phyloP scores from a whole-genome alignment of 1,284 basidiomycete genomes.

The Xerocomus nothofagi region DNA sequence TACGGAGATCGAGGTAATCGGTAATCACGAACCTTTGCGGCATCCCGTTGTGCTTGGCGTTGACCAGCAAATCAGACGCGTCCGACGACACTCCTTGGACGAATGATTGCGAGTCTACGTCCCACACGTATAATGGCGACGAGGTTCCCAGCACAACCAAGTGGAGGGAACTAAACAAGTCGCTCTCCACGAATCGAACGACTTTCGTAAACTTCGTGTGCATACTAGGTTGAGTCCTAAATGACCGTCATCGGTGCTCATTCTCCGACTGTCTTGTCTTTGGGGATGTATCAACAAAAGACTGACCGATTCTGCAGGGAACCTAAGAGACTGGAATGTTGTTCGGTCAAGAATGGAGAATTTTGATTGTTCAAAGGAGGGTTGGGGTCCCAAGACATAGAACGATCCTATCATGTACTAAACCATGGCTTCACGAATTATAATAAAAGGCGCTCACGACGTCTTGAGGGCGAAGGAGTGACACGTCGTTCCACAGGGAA shows the following conservation, averaged over 20 bases:
- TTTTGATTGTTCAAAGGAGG: slow-evolving; percentile 39
- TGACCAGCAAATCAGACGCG: slow-evolving; percentile 43
- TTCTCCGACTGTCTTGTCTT: background rate
- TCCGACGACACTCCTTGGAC: slow-evolving; percentile 35
- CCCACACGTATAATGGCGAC: slow-evolving; percentile 64
- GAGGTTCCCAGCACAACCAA: slow-evolving; percentile 62
- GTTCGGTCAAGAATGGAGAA: slow-evolving; percentile 66
- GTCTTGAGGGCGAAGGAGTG: slow-evolving; percentile 8
- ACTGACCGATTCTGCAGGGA: slow-evolving; percentile 59
- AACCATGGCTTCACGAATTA: background rate
- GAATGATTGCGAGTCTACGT: slow-evolving; percentile 51
- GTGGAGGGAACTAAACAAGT: slow-evolving; percentile 53
- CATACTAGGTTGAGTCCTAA: slow-evolving; percentile 44
- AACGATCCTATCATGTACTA: slow-evolving; percentile 38
- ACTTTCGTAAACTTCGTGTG: slow-evolving; percentile 39
- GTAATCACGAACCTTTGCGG: slow-evolving; percentile 49
- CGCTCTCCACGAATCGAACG: slow-evolving; percentile 44
- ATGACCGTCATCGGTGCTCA: slow-evolving; percentile 12
- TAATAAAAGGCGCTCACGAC: slow-evolving; percentile 14
- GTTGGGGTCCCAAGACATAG: slow-evolving; percentile 62
- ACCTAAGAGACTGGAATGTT: slow-evolving; percentile 48
- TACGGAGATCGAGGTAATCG: background rate
- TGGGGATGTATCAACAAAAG: background rate
- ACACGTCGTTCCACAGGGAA: slow-evolving; percentile 30
- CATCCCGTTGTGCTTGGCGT: slow-evolving; percentile 54